These are phyloP conservation scores for Nemophila menziesii DNA, from an alignment of 257 asterid species.

Conservation along the genomic window DNA sequence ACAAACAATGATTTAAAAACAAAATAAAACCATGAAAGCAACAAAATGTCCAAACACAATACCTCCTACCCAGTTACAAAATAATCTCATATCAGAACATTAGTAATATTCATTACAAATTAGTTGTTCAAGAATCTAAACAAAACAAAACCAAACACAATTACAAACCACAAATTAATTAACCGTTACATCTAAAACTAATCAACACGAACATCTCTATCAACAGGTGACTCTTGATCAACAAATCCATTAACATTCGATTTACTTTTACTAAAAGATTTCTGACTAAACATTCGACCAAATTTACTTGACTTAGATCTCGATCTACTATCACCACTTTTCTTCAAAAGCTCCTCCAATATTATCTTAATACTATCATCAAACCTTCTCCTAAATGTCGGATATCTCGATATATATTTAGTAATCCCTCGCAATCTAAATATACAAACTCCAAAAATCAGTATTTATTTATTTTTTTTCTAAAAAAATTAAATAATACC, in stretches of 20 bases:
- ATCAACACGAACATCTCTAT: constrained; percentile 35
- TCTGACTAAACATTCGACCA: constrained; percentile 40
- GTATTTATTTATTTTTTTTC: too few relatives aligned
- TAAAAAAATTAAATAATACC: constrained; percentile 52
- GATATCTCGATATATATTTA: constrained; percentile 68
- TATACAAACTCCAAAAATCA: not conserved
- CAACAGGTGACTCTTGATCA: constrained; percentile 38
- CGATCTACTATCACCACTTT: constrained; percentile 28
- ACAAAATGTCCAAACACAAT: too few relatives aligned
- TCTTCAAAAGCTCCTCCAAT: constrained; percentile 55
- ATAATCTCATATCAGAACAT: not conserved
- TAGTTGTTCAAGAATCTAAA: not conserved
- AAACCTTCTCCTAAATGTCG: constrained; percentile 81
- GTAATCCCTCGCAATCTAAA: constrained; percentile 79
- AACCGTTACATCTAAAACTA: constrained; percentile 10
- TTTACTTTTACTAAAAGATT: constrained; percentile 40
- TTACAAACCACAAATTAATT: not conserved
- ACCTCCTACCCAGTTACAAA: too few relatives aligned
- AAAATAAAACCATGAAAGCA: too few relatives aligned
- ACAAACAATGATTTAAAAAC: too few relatives aligned
- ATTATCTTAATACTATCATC: constrained; percentile 44
- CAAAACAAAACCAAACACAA: not conserved
- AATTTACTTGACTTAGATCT: constrained; percentile 56
- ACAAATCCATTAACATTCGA: constrained; percentile 23
- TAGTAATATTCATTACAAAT: too few relatives aligned